Conservation (phyloP, 1,284 basidiomycete species). For the Papiliotrema terrestris region DNA sequence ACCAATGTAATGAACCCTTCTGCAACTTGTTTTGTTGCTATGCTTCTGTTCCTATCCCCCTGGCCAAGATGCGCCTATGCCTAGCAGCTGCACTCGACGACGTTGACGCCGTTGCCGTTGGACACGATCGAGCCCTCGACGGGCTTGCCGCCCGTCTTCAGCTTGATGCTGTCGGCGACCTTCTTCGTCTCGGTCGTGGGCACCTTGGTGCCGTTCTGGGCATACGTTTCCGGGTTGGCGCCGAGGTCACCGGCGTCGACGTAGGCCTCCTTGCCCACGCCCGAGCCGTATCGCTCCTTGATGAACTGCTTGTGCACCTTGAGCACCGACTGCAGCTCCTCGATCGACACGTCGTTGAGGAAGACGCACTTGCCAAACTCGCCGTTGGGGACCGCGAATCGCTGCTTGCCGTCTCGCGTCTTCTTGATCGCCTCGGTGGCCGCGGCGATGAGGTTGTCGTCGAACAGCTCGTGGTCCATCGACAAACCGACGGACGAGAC, state of each 20-base stretch:
- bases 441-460: constrained; percentile 44
- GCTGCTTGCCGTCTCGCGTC: constrained; percentile 51
- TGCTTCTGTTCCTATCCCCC: too few relatives aligned
- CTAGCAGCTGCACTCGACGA: constrained; percentile 13
- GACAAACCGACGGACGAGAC: constrained; percentile 49
- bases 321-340: constrained; percentile 47
- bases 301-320: constrained; percentile 50
- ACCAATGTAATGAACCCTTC: too few relatives aligned
- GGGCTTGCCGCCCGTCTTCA: constrained; percentile 19
- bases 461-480: constrained; percentile 50
- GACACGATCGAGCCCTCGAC: constrained; percentile 17
- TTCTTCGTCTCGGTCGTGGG: constrained; percentile 6
- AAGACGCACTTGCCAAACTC: constrained; percentile 49
- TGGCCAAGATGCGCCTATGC: too few relatives aligned
- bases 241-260: constrained; percentile 52
- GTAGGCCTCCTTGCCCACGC: constrained; percentile 49
- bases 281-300: constrained; percentile 43
- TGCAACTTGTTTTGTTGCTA: too few relatives aligned
- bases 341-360: constrained; percentile 50
- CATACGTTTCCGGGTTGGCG: constrained; percentile 37
- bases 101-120: constrained; percentile 23
- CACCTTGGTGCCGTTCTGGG: constrained; percentile 16
- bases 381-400: constrained; percentile 50
- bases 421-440: constrained; percentile 51
- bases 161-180: constrained; percentile 7